Percentiles rank a stretch among this genome's conserved stretches.
Conservation (phyloP, 1,284 basidiomycete species). For the Laetiporus sulphureus region DNA sequence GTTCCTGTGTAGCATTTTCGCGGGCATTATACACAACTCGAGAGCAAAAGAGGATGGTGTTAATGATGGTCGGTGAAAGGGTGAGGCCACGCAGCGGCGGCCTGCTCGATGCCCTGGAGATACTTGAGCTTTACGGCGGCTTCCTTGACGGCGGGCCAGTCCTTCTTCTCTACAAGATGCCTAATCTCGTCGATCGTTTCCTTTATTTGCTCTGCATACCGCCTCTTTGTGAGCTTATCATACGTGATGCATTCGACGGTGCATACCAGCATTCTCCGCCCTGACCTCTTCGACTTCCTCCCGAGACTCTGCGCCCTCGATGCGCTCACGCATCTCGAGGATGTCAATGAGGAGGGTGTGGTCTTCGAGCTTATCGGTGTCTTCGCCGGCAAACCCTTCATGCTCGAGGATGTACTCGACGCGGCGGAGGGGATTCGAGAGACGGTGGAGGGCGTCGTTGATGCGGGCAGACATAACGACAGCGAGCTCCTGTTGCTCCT, state of each 20-base stretch:
- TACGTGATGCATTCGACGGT: not conserved
- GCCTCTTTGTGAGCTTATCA: slow-evolving; percentile 1
- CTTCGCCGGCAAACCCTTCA: slow-evolving; percentile 55
- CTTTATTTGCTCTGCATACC: slow-evolving; percentile 45
- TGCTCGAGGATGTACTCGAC: slow-evolving; percentile 66
- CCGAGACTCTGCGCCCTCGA: slow-evolving; percentile 58
- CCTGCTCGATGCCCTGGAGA: slow-evolving; percentile 65
- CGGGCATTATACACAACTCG: no score
- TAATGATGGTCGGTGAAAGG: slow-evolving; percentile 12
- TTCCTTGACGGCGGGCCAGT: slow-evolving; percentile 53
- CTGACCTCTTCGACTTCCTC: slow-evolving; percentile 49
- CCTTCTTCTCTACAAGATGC: slow-evolving; percentile 40
- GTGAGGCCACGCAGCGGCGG: slow-evolving; percentile 46
- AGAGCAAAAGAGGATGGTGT: no score
- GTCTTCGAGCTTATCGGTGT: slow-evolving; percentile 76
- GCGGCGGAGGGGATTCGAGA: slow-evolving; percentile 58
- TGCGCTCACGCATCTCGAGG: slow-evolving; percentile 75
- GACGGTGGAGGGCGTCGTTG: slow-evolving; percentile 71
- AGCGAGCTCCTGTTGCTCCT: slow-evolving; percentile 58
- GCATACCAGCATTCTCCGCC: slow-evolving; percentile 57
- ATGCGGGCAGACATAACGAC: slow-evolving; percentile 61
- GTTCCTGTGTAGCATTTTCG: no score
- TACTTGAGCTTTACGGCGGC: slow-evolving; percentile 74
- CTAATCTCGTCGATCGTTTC: slow-evolving; percentile 43
- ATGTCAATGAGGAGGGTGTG: slow-evolving; percentile 70